A percentile compares a stretch with the other conserved stretches of the same genome.
phyloP scores from a whole-genome alignment of 2,329 filamentous ascomycete species.

The Grosmannia clavigera region DNA sequence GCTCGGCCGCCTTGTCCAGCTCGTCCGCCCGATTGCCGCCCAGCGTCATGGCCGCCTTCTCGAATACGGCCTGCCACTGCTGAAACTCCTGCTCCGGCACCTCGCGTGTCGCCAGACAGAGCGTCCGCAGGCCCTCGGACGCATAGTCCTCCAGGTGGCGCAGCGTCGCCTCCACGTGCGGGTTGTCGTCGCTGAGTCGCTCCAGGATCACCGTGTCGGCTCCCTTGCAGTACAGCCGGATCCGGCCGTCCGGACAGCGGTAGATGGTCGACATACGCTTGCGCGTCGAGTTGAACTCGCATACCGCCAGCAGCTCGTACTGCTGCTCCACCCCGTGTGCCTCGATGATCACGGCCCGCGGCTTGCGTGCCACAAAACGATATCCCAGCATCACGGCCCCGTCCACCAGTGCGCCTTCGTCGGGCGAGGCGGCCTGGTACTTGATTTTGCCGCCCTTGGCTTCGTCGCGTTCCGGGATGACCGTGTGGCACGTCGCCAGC shows the following conservation, averaged over 20 bases:
- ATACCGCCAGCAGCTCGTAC: conserved; percentile 90
- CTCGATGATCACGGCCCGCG: conserved; percentile 73
- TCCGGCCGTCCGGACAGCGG: conserved; percentile 89
- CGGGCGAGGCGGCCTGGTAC: conserved; percentile 94
- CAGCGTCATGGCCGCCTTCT: conserved; percentile 79
- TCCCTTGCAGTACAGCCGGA: conserved; percentile 89
- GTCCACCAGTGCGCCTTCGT: conserved; percentile 92
- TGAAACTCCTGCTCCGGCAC: conserved; percentile 78
- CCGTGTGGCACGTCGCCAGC: conserved; percentile 85
- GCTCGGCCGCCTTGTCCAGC: conserved; percentile 89
- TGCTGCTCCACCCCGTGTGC: conserved; percentile 60
- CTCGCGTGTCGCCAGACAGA: conserved; percentile 91
- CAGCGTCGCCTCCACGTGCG: conserved; percentile 77
- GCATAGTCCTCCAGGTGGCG: conserved; percentile 98
- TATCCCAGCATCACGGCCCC: conserved; percentile 80
- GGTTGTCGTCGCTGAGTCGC: conserved; percentile 70
- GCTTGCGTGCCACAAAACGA: conserved; percentile 81
- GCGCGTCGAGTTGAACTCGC: conserved; percentile 94
- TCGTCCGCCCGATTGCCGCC: conserved; percentile 88
- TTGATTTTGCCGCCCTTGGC: conserved; percentile 74
- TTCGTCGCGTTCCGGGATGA: conserved; percentile 81
- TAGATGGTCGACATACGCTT: conserved; percentile 98
- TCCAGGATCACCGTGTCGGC: conserved; percentile 97
- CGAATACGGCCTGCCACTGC: conserved; percentile 78
- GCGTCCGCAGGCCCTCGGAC: conserved; percentile 84